Conservation (phyloP, 192 early-diverging fungal species). For the Backusella mclennaniae region DNA sequence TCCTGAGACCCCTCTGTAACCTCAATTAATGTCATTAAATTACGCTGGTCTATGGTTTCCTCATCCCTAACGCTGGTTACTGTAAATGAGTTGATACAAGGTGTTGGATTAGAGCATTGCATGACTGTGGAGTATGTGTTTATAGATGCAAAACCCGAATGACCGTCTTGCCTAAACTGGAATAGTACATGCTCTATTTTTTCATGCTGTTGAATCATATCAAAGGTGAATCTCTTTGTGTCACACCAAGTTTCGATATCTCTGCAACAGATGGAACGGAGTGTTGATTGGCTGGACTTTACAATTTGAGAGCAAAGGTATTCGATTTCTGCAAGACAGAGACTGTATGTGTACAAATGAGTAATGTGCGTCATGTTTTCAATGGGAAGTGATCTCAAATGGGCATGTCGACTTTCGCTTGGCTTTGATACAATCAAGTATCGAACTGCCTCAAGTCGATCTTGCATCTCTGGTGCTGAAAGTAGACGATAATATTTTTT, state of each 20-base stretch:
- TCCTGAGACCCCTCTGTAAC: neutral
- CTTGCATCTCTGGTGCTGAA: neutral
- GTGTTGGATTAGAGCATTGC: neutral
- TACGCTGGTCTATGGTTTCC: neutral
- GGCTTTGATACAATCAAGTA: neutral
- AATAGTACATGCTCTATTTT: neutral
- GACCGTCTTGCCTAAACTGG: conserved; percentile 5
- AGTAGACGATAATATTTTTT: neutral
- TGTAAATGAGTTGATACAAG: neutral
- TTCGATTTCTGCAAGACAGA: conserved; percentile 12
- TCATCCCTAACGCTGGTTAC: neutral
- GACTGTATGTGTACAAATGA: conserved; percentile 6
- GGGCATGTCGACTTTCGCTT: conserved; percentile 11
- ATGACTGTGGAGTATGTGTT: neutral
- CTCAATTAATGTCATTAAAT: neutral
- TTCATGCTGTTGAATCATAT: neutral
- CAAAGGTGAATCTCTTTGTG: conserved; percentile 7
- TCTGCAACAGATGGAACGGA: neutral
- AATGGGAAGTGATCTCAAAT: conserved; percentile 7
- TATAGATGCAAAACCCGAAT: conserved; percentile 7
- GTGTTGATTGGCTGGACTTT: neutral
- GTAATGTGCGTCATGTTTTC: conserved; percentile 1
- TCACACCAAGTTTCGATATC: conserved; percentile 18
- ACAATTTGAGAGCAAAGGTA: conserved; percentile 1
- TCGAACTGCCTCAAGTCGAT: conserved; percentile 1